Base-by-base conservation (phyloP, 2,329 filamentous ascomycete species). In the Epichloe gansuensis region DNA sequence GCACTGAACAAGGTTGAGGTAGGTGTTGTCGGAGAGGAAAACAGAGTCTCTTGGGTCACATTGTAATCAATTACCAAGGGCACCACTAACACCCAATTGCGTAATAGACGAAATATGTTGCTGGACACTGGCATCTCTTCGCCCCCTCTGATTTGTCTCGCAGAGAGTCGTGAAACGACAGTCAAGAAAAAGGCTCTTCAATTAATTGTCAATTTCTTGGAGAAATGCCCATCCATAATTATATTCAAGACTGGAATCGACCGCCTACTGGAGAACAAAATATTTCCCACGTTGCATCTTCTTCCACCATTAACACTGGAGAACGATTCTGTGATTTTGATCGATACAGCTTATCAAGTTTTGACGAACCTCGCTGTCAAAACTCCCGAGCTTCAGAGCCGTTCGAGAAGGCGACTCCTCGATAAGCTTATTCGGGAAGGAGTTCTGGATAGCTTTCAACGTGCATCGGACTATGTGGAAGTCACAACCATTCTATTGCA, bases 221-320 rank as follows among this genome's bases (percentile, higher is more conserved):
- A 64, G 11, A 75, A 71, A 49, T 78, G 80, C 44, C 75, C 80
- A 0, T 57, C 69, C 1, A 62, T 67, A 4, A 72, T 84, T 2
- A 73, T 91, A 45, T 66, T 65, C 12, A 73, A 74, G 46, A 86
- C 82, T 0, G 86, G 86, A 1, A 77, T 91, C 7, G 77, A 76
- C 23, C 69, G 75, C 13, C 77, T 91, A 28, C 85, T 91, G 55
- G 77, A 84, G 60, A 78, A 88, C 21, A 78, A 83, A 3, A 68
- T 88, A 2, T 76, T 83, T 57, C 86, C 88, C 0, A 81, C 83
- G 38, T 75, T 95, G n/a, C 75, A 85, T 7, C 87, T 82, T 60
- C 74, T 95, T 5, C 91, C 91, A 0, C 81, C 76, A 12, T 71
- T 95, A 43, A 95, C 88, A 0, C 82, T 86, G 0, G 85, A 88